Evolutionary conservation across 1,139 yeast species (phyloP), one percentile per base, ranked within the genome.

Genomic region (Magnusiomyces paraingens): DNA sequence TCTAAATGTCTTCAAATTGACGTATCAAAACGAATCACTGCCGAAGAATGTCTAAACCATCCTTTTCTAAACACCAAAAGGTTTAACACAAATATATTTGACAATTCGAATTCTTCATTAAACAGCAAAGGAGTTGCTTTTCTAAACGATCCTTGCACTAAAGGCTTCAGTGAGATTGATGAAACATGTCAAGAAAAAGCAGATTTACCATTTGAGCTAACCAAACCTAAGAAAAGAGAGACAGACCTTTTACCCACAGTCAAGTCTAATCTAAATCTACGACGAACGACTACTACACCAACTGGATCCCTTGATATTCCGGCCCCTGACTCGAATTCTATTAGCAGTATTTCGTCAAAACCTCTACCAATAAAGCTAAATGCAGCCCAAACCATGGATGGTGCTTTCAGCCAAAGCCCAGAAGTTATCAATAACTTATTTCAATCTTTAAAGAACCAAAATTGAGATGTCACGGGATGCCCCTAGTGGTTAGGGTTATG

Each of bases 1-100:
- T 62, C 70, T n/a, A 62, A 67, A 36, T 86, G 93, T 63, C 78
- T 86, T 57, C 66, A 62, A 8, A 65, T 75, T 3, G 79, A 82
- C 59, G 74, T 79, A 0, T 58, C 57, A 0, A 64, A 72, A 53
- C 73, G 93, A 52, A 72, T 79, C 22, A 73, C 80, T 0, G 78
- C 83, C 0, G 66, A 64, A 1, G 74, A 77, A 44, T 74, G 82
- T 38, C 64, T 75, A 52, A 56, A 64, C 1, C 88, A 83, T 65
- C 78, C 81, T 2, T 82, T 81, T 60, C 60, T 79, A 53, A 59
- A 60, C 14, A 50, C 50, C 44, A 58, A 39, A 51, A 54, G 55
- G 55, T 59, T 52, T 56, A 59, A 60, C 14, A 50, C 50, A 43
- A 58, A 39, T 51, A 54, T 55, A 55, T 59, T 52, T 56, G 59